phyloP scores from a whole-genome alignment of 345 rosid species.

The Salix purpurea region DNA sequence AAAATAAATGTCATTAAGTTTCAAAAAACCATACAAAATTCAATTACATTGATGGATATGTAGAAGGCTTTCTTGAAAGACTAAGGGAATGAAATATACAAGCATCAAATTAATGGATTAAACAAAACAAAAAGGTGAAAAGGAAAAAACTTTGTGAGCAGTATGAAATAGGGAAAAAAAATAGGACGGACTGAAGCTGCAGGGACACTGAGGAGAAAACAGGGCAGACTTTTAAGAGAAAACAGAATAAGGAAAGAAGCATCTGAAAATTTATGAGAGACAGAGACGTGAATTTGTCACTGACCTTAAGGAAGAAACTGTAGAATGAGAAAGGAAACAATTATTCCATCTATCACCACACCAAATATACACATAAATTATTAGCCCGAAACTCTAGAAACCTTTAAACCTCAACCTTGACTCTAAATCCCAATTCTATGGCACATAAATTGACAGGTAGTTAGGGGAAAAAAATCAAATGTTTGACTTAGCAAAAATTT shows the following conservation, averaged over 20 bases:
- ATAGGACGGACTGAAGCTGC: background rate
- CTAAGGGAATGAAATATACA: background rate
- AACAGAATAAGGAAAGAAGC: background rate
- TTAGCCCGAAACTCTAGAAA: background rate
- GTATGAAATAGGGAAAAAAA: background rate
- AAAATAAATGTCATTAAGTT: background rate
- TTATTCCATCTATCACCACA: background rate
- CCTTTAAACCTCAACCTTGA: background rate
- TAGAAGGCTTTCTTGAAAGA: background rate
- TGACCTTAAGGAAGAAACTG: background rate
- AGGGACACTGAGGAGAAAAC: background rate
- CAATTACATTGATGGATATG: background rate
- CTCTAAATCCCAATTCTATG: background rate
- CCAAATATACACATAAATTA: background rate
- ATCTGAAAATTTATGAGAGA: background rate
- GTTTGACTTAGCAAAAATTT: background rate
- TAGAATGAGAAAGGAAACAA: background rate
- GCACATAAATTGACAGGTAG: background rate
- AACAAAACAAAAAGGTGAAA: background rate
- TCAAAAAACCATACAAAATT: background rate
- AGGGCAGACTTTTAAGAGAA: background rate
- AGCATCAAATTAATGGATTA: background rate
- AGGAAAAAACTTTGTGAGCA: background rate
- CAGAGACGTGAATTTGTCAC: background rate
- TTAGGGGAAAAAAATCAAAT: background rate